Conservation (phyloP, 306 rosid species). For the Lagenaria siceraria region DNA sequence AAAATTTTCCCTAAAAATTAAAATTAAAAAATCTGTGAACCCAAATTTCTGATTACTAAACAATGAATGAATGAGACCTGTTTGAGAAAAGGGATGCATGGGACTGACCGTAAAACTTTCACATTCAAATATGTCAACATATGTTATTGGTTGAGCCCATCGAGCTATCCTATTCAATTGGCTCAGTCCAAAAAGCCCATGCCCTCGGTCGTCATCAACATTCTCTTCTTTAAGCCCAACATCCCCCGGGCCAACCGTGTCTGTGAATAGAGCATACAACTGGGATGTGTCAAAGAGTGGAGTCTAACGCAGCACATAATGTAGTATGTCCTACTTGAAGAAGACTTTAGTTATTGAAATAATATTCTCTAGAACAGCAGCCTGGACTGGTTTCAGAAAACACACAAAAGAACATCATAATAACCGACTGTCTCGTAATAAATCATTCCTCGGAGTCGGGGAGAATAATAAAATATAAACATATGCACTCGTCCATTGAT, state of each 20-base stretch:
- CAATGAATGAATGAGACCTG: not conserved
- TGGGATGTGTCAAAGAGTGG: conserved; percentile 1
- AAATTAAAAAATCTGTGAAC: not conserved
- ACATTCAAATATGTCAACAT: conserved; percentile 53
- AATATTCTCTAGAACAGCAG: not conserved
- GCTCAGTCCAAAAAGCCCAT: conserved; percentile 48
- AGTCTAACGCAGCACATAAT: not conserved
- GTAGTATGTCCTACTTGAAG: not conserved
- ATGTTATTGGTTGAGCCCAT: conserved; percentile 92
- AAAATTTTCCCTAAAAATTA: not conserved
- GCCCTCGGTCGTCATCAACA: conserved; percentile 70
- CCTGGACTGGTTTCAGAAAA: too few species aligned
- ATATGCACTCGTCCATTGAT: not conserved
- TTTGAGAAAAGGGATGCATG: not conserved
- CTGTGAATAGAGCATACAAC: conserved; percentile 24
- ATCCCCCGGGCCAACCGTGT: conserved; percentile 50
- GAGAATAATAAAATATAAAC: not conserved
- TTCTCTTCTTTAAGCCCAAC: conserved; percentile 69
- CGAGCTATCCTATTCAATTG: conserved; percentile 47
- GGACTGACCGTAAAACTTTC: conserved; percentile 61
- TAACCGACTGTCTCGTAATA: not conserved
- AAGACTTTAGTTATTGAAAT: not conserved
- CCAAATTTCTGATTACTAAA: not conserved
- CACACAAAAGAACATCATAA: not conserved
- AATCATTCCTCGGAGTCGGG: not conserved